Conservation (phyloP, 2,329 filamentous ascomycete genomes). For the Cercospora beticola region DNA sequence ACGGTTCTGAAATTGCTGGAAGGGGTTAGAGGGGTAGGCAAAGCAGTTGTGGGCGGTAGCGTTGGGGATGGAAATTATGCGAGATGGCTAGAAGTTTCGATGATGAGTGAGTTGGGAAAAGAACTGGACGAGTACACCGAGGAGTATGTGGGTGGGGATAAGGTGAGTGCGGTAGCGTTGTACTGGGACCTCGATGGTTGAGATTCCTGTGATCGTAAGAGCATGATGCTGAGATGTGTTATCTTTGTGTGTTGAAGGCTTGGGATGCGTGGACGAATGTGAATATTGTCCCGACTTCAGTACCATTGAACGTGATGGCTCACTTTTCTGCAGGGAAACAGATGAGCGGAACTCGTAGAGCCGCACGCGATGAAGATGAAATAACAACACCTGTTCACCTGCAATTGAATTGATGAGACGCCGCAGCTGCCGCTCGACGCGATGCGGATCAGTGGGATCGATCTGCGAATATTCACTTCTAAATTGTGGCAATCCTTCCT, state of each 20-base stretch:
- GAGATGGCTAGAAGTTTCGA: slow-evolving; percentile 46
- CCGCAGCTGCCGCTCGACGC: background rate
- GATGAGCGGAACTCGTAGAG: background rate
- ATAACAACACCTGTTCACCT: background rate
- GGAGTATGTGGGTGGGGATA: slow-evolving; percentile 24
- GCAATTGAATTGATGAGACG: background rate
- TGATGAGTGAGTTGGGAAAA: slow-evolving; percentile 42
- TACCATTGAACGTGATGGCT: background rate
- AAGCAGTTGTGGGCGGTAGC: slow-evolving; percentile 46
- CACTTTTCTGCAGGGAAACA: background rate
- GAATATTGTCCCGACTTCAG: background rate
- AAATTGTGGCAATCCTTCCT: background rate
- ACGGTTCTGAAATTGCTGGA: slow-evolving; percentile 47
- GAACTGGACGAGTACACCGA: slow-evolving; percentile 31
- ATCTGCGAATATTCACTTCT: background rate
- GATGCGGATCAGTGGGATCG: background rate
- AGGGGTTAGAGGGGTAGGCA: slow-evolving; percentile 47
- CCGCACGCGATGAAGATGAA: background rate
- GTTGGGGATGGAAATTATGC: slow-evolving; percentile 44
- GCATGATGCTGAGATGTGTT: slow-evolving; percentile 8
- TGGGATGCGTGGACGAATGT: slow-evolving; percentile 14
- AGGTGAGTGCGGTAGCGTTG: slow-evolving; percentile 8
- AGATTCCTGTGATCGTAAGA: background rate
- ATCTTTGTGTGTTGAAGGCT: background rate
- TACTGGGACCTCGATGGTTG: slow-evolving; percentile 12